Base-by-base conservation (phyloP, 2,329 filamentous ascomycete species). In the Lizonia empirigonia region DNA sequence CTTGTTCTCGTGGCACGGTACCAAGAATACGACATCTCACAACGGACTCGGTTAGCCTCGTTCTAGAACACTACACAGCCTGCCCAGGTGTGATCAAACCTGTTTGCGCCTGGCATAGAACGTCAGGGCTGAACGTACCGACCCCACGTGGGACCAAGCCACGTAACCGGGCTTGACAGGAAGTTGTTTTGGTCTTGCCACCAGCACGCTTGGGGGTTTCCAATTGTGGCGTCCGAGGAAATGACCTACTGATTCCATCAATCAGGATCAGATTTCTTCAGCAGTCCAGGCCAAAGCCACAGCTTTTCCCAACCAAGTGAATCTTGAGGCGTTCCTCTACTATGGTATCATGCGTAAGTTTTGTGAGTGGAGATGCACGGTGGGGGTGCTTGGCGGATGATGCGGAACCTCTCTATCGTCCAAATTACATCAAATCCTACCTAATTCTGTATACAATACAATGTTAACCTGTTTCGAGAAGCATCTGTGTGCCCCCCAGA, bases 101-200 rank as follows among this genome's bases (percentile, higher is more conserved):
- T 27, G 16, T 32, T 22, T 26, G 40, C 15, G 34, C 44, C 47
- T 50, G 30, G 38, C 38, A 44, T 24, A 46, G 34, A 36, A 59
- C 53, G 56, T 62, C 53, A 58, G 52, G 46, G 16, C 29, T 30
- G 22, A 27, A 46, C 29, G 16, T 24, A 36, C 35, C 44, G 42
- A 40, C 49, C 40, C 24, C 50, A 61, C 51, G 52, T 60, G 56
- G 48, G 24, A 45, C 35, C 50, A 34, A 60, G 55, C 59, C 62
- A 66, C 62, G 50, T 56, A 53, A 59, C 34, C 53, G 59, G 51
- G 54, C 58, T 55, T 49, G 37, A 36, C 53, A 64, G 53, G 56
- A 45, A 50, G 49, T 58, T 55, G 23, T 44, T 24, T n/a, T 9
- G 44, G 30, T 23, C 29, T 30, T 41, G 33, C n/a, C n/a, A n/a